These are phyloP conservation scores for Rossbeevera mucosa DNA, from an alignment of 768 basidiomycete species.

Conservation along the genomic window DNA sequence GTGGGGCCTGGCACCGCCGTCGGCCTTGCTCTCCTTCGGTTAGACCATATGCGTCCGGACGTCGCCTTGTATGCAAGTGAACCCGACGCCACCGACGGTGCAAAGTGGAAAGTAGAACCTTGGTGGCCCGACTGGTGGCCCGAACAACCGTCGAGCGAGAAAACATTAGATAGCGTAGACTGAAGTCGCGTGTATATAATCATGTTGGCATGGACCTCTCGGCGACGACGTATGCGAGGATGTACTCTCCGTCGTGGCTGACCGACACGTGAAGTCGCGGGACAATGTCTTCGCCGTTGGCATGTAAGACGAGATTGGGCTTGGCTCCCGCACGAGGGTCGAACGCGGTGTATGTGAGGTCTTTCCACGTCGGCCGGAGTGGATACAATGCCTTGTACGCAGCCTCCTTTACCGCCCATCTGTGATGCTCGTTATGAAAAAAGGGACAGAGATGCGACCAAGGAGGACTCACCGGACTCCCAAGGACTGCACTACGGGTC, in stretches of 20 bases:
- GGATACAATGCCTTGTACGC: conserved; percentile 84
- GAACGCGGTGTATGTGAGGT: conserved; percentile 48
- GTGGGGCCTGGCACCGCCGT: conserved; percentile 34
- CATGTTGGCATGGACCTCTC: conserved; percentile 32
- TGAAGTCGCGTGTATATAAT: conserved; percentile 2
- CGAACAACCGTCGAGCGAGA: conserved; percentile 18
- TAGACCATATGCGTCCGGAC: conserved; percentile 55
- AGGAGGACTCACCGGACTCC: conserved; percentile 56
- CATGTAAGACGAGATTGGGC: conserved; percentile 38
- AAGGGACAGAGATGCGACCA: background rate
- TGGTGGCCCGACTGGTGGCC: conserved; percentile 74
- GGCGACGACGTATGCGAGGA: conserved; percentile 62
- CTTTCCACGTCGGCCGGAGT: conserved; percentile 66
- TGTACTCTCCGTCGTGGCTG: conserved; percentile 80
- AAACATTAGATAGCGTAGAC: conserved; percentile 16
- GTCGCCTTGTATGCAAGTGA: conserved; percentile 17
- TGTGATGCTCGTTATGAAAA: conserved; percentile 26
- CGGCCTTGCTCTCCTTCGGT: conserved; percentile 74
- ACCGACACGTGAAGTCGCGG: conserved; percentile 60
- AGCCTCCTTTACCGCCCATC: conserved; percentile 84
- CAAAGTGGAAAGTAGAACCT: conserved; percentile 44
- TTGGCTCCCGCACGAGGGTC: conserved; percentile 33
- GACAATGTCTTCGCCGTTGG: background rate
- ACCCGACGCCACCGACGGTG: conserved; percentile 12
- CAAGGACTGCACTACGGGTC: conserved; percentile 43